Base-by-base conservation (phyloP, 495 filamentous ascomycete species). In the Pseudoneurospora amorphoporcata region DNA sequence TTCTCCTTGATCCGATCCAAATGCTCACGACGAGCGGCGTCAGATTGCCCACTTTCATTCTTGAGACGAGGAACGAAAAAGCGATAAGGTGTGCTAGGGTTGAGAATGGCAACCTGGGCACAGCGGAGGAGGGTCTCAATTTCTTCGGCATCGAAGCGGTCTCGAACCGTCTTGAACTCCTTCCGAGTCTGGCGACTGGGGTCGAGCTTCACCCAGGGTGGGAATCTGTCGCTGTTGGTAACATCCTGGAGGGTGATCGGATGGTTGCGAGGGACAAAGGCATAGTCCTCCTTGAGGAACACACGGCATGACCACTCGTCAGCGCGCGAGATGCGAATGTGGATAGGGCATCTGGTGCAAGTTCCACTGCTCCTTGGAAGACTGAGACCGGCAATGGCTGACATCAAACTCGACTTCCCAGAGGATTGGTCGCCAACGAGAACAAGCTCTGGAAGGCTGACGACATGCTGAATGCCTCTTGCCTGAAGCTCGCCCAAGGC, bases 351-450 rank as follows among this genome's bases (percentile, higher is more conserved):
- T 0, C 91, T 79, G 0, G 93, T 97, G 75, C 93, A 95, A 0
- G 90, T 91, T 0, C 89, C 91, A 0, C 85, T 84, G 72, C 84
- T 86, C 3, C 91, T 83, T 0, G 93, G 93, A 0, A 94, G 86
- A 69, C 88, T 89, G 68, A 96, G 90, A n/a, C 90, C 91, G 2
- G 90, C 89, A 41, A 95, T 89, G 0, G 90, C 91, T 39, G 93
- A 92, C 79, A 97, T 93, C 0, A 96, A 80, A 3, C 90, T 93
- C 4, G 87, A 90, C 74, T 97, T 97, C 0, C 93, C 93, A 0
- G 92, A 88, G 3, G 87, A 90, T 73, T 96, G 93, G 71, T 95
- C 92, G 1, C 93, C 93, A 2, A 94, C 88, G 0, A 94, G 87
- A 14, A 92, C 91, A 17, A 95, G 86, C 73, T 92, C 92, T 0